Evolutionary conservation across 1,139 yeast genomes (phyloP), one percentile per base, ranked within the genome.

Genomic region (Spathaspora sp.): DNA sequence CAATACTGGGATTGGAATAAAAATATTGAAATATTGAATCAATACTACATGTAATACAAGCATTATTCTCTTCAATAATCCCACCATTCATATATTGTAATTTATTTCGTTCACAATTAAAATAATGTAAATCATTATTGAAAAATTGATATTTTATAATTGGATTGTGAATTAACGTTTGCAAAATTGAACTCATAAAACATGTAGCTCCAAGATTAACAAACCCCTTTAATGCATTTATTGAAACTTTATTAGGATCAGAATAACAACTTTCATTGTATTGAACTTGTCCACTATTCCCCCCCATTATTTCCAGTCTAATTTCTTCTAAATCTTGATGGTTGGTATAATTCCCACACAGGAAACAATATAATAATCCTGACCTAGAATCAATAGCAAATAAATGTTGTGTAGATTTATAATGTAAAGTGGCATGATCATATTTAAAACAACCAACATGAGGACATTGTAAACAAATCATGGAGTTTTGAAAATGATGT

Each of bases 151-250:
- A 79, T 50, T 93, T 80, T 39, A 93, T 76, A 47, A 89, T 74
- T 9, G 98, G 98, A 60, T 91, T 91, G 63, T 93, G 98, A 44
- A 93, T 73, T 40, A 91, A 67, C 0, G 95, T 81, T 67, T 93
- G 99, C 39, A 93, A 67, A 15, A 90, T 82, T 36, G 95, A 88
- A 53, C 96, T 87, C 88, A 93, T 91, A 68, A 89, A 93, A 67
- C 99, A 93, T 0, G 99, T 93, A 0, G 98, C 88, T 0, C 99
- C 99, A 81, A 93, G 81, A 63, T 93, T 93, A 46, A 90, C 84
- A 56, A 93, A 81, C 2, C 99, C 99, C 49, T 86, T 78, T 23
- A 93, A 68, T 0, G 97, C 98, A 13, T 84, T 78, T 2, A 81
- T 73, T 0, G 95, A 87, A 42, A 77, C 78, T 55, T 64, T 74